Base-by-base conservation (phyloP, 2,329 filamentous ascomycete genomes). In the Cordyceps javanica region DNA sequence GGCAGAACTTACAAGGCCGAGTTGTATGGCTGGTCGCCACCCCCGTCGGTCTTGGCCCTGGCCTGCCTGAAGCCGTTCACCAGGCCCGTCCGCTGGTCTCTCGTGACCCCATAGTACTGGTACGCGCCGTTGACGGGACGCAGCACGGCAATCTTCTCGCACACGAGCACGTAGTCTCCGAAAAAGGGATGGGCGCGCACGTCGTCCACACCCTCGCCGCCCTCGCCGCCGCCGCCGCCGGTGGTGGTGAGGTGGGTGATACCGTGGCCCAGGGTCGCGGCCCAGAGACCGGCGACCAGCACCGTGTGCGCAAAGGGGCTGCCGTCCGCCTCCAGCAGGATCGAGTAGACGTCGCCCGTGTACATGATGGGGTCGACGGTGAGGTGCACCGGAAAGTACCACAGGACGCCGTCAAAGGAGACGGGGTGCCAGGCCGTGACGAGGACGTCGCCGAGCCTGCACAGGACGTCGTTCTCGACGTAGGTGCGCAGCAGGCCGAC, bases 361-460 rank as follows among this genome's bases (percentile, higher is more conserved):
- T 82, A 83, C 5, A 68, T 61, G 0, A 75, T 67, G 7, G 61
- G 61, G 1, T 64, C 52, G 0, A 66, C 62, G 0, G 72, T 66
- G 2, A 76, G 63, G 0, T 75, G 60, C 0, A 66, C 72, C 0
- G 81, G 81, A 60, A 82, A 83, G 0, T 58, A 61, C 80, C 80
- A 84, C 5, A 54, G 62, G 34, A 67, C 64, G 14, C 64, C 68
- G n/a, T 73, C 68, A 1, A 66, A 44, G 0, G 69, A 74, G 3
- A 86, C 68, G 1, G 83, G 83, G 64, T 87, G 83, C 80, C 81
- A 86, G 0, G 79, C 77, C 25, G 83, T 86, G 26, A 85, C 75
- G 8, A 79, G 64, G 8, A 85, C 68, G 1, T 60, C 64, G 1
- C 73, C 74, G 0, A 85, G 66, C 0, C 70, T 70, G 57, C 77